Evolutionary conservation across 2,329 filamentous ascomycete genomes (phyloP), one percentile per base, ranked within the genome.

Genomic region (Chaetomium strumarium): DNA sequence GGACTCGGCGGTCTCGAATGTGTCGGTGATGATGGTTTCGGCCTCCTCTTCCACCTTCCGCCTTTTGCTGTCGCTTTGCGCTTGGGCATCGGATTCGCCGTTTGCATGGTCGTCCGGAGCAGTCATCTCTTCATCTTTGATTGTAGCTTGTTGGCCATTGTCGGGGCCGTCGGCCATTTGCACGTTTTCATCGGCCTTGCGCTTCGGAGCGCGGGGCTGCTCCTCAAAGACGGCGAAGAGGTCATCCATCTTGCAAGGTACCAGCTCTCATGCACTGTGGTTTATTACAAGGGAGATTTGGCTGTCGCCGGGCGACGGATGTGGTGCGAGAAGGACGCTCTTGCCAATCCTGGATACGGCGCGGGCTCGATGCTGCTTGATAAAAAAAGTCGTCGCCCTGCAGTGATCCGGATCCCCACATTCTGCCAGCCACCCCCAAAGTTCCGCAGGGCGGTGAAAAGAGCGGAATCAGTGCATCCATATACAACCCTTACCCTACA

Each of bases 1-100:
- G 58, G 91, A 95, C 72, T 96, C 85, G 66, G 93, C 91, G 12
- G 93, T 97, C 73, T 97, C 85, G 69, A 99, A 99, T 12, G 86
- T 84, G 72, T 99, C 93, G 17, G 92, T 90, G 62, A 97, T 81
- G 43, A 97, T 85, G 5, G 92, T 89, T 56, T 85, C 86, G 10
- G 81, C 81, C 63, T 86, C 86, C 49, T 70, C 74, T 52, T 83
- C 77, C 65, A 82, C 78, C 60, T 80, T 77, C 48, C 79, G 76
- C 60, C 86, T 82, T 69, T 89, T 90, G 55, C 66, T 70, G 43
- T 82, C 72, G 40, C 72, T 67, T 17, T 69, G 69, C 34, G 67
- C 67, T 67, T 65, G 24, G 50, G 55, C 8, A 57, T 61, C 51
- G 2, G 13, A 16, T 6, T 64, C 55, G 33, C 56, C 58, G 9